A percentile compares a stretch with the other conserved stretches of the same genome.
These are phyloP conservation scores for Penicillium desertorum DNA, from an alignment of 495 filamentous ascomycete genomes.

Conservation along the genomic window DNA sequence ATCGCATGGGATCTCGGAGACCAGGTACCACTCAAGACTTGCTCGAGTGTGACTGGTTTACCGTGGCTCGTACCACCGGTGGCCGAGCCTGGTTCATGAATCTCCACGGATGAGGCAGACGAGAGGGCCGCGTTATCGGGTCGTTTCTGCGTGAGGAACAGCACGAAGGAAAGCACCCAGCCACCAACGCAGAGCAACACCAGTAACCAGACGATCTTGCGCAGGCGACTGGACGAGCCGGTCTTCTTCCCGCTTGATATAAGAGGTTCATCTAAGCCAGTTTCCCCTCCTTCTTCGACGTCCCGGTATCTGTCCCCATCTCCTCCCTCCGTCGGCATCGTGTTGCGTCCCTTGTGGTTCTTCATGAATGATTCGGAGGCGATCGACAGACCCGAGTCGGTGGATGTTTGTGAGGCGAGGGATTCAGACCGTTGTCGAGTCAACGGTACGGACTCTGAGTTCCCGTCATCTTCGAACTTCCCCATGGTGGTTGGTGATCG, in stretches of 20 bases:
- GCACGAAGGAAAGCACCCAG: conserved; percentile 75
- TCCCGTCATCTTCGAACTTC: conserved; percentile 29
- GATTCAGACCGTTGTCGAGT: conserved; percentile 32
- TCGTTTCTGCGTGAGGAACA: conserved; percentile 63
- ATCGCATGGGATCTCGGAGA: conserved; percentile 64
- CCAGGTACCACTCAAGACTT: conserved; percentile 76
- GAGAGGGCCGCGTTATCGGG: conserved; percentile 23
- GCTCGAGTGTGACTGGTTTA: conserved; percentile 76
- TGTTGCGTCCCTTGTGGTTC: conserved; percentile 25
- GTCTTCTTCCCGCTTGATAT: conserved; percentile 24
- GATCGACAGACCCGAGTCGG: conserved; percentile 43
- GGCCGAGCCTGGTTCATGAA: conserved; percentile 61
- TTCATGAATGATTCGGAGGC: conserved; percentile 36
- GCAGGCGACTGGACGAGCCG: conserved; percentile 41
- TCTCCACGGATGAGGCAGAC: conserved; percentile 21
- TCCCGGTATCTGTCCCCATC: conserved; percentile 37
- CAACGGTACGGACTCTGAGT: conserved; percentile 30
- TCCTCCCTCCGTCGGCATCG: conserved; percentile 13
- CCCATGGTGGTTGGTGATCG: conserved; percentile 30
- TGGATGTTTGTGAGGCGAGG: conserved; percentile 32
- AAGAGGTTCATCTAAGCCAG: conserved; percentile 31
- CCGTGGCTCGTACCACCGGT: conserved; percentile 65
- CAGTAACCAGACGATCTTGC: conserved; percentile 66
- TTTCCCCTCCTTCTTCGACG: conserved; percentile 38
- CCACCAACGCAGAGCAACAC: conserved; percentile 65